Conservation (phyloP, 345 rosid genomes). For the Crucihimalaya himalaica region DNA sequence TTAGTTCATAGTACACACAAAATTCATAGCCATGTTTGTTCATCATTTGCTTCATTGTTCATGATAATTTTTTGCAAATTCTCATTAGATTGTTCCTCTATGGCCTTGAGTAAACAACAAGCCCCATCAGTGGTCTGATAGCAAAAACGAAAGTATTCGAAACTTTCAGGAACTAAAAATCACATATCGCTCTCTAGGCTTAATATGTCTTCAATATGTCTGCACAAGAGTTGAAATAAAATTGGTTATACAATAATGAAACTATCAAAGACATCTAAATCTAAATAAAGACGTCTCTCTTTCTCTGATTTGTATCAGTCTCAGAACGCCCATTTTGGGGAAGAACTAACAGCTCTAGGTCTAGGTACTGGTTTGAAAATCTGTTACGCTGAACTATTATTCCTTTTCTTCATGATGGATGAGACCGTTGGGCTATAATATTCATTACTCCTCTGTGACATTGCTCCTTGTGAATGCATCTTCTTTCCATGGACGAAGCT, state of each 20-base stretch:
- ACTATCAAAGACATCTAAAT: conserved; percentile 31
- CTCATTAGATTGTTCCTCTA: not conserved
- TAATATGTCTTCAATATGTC: conserved; percentile 38
- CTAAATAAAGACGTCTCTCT: conserved; percentile 32
- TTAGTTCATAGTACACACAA: not conserved
- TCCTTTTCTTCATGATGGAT: conserved; percentile 86
- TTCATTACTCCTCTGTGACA: conserved; percentile 92
- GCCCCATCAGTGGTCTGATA: not conserved
- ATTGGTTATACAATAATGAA: conserved; percentile 43
- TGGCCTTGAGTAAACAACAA: not conserved
- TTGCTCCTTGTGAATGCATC: conserved; percentile 70
- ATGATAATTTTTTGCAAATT: not conserved
- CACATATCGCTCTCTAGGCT: conserved; percentile 4
- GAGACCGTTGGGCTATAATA: conserved; percentile 89
- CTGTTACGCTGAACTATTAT: conserved; percentile 52
- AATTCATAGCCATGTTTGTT: conserved; percentile 5
- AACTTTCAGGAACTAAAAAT: conserved; percentile 8
- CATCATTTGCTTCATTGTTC: no score
- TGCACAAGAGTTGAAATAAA: conserved; percentile 46
- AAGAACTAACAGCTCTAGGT: conserved; percentile 60
- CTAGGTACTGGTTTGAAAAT: conserved; percentile 39
- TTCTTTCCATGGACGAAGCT: conserved; percentile 78
- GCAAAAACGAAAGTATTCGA: not conserved
- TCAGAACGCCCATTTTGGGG: conserved; percentile 85
- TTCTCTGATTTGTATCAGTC: conserved; percentile 17